Evolutionary conservation across 345 rosid species (phyloP).

Genomic region (Syzygium aqueum): DNA sequence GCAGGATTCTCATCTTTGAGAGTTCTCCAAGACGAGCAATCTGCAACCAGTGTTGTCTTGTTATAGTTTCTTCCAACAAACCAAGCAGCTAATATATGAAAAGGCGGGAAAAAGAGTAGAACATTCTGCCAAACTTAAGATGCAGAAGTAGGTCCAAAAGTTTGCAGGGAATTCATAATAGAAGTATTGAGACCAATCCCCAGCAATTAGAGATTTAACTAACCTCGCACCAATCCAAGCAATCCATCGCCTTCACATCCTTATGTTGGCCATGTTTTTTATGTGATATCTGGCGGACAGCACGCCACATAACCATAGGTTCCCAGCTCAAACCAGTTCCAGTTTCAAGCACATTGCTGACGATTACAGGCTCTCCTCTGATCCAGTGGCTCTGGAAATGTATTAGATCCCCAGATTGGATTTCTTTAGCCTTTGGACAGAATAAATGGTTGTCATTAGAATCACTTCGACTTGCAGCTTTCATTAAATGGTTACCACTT

Average conservation of each 20-base stretch:
- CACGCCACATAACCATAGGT: conserved; percentile 71
- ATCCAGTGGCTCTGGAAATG: conserved; percentile 64
- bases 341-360: conserved; percentile 42
- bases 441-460: conserved; percentile 40
- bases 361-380: conserved; percentile 51
- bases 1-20: neutral
- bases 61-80: neutral
- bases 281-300: conserved; percentile 31
- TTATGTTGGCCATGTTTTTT: conserved; percentile 16
- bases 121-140: neutral
- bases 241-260: conserved; percentile 25
- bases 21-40: neutral
- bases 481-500: conserved; percentile 4
- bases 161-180: neutral
- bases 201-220: neutral
- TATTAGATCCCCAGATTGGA: conserved; percentile 23
- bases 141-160: neutral
- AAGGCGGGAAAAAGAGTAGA: neutral
- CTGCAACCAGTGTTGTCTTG: neutral
- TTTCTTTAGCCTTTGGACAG: conserved; percentile 26
- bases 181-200: neutral
- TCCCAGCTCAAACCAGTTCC: conserved; percentile 58
- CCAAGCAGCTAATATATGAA: neutral
- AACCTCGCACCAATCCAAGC: conserved; percentile 47
- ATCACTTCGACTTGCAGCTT: conserved; percentile 35